Evolutionary conservation across 1,284 basidiomycete genomes (phyloP).

Genomic region (Moniliophthora roreri): DNA sequence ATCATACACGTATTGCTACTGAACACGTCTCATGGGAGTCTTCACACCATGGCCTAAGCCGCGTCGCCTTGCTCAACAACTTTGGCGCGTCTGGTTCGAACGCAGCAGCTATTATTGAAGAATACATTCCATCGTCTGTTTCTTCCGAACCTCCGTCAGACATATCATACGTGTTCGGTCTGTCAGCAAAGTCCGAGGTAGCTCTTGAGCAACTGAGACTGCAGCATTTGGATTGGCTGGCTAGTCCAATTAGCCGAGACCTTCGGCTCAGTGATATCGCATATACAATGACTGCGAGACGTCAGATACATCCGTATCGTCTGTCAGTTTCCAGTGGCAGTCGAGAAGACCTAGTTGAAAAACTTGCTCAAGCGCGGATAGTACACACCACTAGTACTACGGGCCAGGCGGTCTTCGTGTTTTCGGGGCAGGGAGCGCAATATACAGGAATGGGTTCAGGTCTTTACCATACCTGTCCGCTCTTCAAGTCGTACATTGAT

Average conservation of each 20-base stretch:
- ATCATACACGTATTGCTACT: slow-evolving; percentile 52
- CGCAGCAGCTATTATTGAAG: slow-evolving; percentile 59
- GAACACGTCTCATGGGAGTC: slow-evolving; percentile 40
- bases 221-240: slow-evolving; percentile 48
- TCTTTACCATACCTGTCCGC: slow-evolving; percentile 46
- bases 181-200: slow-evolving; percentile 55
- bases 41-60: slow-evolving; percentile 29
- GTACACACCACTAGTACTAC: slow-evolving; percentile 25
- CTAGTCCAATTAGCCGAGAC: slow-evolving; percentile 23
- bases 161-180: slow-evolving; percentile 43
- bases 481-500: slow-evolving; percentile 53
- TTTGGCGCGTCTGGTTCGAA: slow-evolving; percentile 78
- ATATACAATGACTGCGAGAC: slow-evolving; percentile 64
- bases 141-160: background rate
- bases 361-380: slow-evolving; percentile 34
- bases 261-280: slow-evolving; percentile 48
- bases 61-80: slow-evolving; percentile 67
- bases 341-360: slow-evolving; percentile 43
- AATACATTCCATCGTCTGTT: slow-evolving; percentile 26
- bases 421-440: slow-evolving; percentile 71
- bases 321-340: slow-evolving; percentile 44
- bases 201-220: slow-evolving; percentile 47
- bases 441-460: slow-evolving; percentile 61
- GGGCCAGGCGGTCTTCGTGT: slow-evolving; percentile 55
- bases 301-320: slow-evolving; percentile 54